Evolutionary conservation across 2,329 filamentous ascomycete genomes (phyloP).

Genomic region (Calonectria hongkongensis): DNA sequence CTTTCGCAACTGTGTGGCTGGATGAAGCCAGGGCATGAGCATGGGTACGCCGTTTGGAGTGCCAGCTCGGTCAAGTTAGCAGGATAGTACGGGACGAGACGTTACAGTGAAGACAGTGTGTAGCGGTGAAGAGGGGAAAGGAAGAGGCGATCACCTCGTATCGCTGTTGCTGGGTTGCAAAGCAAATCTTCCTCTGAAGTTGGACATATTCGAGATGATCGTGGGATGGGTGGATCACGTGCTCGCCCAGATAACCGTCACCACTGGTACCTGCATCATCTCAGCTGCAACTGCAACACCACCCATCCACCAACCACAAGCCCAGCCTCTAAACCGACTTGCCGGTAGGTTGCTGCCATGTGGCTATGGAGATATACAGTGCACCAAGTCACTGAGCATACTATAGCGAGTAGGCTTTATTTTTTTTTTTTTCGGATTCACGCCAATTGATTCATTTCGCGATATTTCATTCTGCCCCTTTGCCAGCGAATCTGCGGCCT

Average conservation of each 20-base stretch:
- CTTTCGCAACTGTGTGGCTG: not conserved
- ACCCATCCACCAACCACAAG: constrained; percentile 15
- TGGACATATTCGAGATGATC: not conserved
- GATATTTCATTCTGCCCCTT: constrained; percentile 17
- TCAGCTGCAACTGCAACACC: constrained; percentile 26
- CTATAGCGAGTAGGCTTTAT: not conserved
- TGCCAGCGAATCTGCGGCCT: constrained; percentile 22
- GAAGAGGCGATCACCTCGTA: not conserved
- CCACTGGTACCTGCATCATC: constrained; percentile 24
- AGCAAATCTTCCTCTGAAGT: not conserved
- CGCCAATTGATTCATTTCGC: constrained; percentile 21
- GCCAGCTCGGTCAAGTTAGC: constrained; percentile 7
- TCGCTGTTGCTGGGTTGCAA: not conserved
- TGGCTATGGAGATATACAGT: constrained; percentile 9
- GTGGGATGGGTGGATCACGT: constrained; percentile 13
- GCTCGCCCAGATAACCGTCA: not conserved
- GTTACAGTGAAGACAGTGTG: not conserved
- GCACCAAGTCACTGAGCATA: not conserved
- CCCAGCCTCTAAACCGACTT: not conserved
- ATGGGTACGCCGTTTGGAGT: not conserved
- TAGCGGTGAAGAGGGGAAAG: not conserved
- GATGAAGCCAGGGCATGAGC: not conserved
- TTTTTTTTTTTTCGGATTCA: not conserved
- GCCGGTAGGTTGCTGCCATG: not conserved
- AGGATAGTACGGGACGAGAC: not conserved